A percentile compares a stretch with the other conserved stretches of the same genome.
These are phyloP conservation scores for Astrothelium macrocarpum DNA, from an alignment of 495 filamentous ascomycete genomes.

Conservation along the genomic window DNA sequence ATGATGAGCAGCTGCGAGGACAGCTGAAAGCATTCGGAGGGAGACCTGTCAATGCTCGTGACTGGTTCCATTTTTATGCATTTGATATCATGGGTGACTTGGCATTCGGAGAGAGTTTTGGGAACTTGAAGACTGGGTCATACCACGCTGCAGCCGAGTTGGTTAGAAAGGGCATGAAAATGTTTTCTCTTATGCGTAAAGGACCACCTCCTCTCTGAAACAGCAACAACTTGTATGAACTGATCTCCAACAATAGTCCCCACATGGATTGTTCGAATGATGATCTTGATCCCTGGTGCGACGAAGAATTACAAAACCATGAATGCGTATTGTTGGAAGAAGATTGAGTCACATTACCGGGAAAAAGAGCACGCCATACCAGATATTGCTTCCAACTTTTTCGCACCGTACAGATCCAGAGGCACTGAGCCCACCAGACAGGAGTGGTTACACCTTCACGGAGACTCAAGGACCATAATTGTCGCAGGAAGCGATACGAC, in stretches of 20 bases:
- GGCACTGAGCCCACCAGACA: not conserved
- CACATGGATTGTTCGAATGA: conserved; percentile 16
- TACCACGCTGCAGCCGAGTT: conserved; percentile 18
- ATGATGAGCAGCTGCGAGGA: conserved; percentile 25
- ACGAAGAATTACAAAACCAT: conserved; percentile 9
- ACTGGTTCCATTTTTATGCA: conserved; percentile 32
- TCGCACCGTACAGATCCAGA: not conserved
- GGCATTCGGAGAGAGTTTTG: conserved; percentile 31
- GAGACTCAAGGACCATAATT: conserved; percentile 18
- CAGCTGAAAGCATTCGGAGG: conserved; percentile 19
- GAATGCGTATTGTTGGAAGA: conserved; percentile 2
- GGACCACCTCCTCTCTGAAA: conserved; percentile 5
- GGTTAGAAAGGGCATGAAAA: conserved; percentile 18
- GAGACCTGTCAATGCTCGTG: conserved; percentile 23
- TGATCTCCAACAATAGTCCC: not conserved
- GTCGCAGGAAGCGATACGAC: conserved; percentile 50
- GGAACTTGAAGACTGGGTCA: conserved; percentile 21
- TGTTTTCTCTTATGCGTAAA: conserved; percentile 14
- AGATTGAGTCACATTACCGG: conserved; percentile 3
- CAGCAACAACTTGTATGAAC: not conserved
- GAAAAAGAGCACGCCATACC: not conserved
- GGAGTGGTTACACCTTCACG: conserved; percentile 12
- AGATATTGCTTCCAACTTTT: conserved; percentile 12
- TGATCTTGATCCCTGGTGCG: conserved; percentile 11
- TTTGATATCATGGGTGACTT: conserved; percentile 35